These are phyloP conservation scores for Protea cynaroides DNA, from an alignment of 164 flowering plant genomes.

Conservation along the genomic window DNA sequence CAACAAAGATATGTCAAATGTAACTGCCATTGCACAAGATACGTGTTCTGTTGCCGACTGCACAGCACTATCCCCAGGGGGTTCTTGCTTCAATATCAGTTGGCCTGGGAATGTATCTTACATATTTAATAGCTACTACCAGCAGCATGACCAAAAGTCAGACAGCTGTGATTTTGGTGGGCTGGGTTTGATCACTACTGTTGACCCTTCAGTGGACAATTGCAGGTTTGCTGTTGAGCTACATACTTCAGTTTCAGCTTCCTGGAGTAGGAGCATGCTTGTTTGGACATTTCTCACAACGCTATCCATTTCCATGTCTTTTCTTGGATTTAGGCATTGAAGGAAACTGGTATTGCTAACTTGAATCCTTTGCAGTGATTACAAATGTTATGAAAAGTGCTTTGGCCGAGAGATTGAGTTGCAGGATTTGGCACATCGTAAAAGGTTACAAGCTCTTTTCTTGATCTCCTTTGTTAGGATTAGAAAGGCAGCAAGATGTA, in stretches of 20 bases:
- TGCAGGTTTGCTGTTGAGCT: slow-evolving; percentile 66
- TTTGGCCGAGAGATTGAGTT: too few species aligned
- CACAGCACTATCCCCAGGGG: slow-evolving; percentile 61
- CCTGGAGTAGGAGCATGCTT: slow-evolving; percentile 7
- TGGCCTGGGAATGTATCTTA: slow-evolving; percentile 88
- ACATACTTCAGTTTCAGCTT: slow-evolving; percentile 39
- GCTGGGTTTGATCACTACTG: slow-evolving; percentile 77
- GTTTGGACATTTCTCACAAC: slow-evolving; percentile 18
- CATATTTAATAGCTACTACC: slow-evolving; percentile 84
- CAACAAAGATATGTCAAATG: slow-evolving; percentile 59
- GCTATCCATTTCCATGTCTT: slow-evolving; percentile 8
- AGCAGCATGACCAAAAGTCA: slow-evolving; percentile 65
- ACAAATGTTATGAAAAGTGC: too few species aligned
- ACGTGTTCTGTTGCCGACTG: slow-evolving; percentile 76
- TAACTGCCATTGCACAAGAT: slow-evolving; percentile 37
- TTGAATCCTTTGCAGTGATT: too few species aligned
- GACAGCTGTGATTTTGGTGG: slow-evolving; percentile 85
- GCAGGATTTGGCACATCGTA: too few species aligned
- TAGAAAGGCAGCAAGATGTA: too few species aligned
- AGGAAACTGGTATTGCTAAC: neutral
- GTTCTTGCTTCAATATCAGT: slow-evolving; percentile 70
- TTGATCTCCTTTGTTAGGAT: too few species aligned
- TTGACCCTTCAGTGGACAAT: slow-evolving; percentile 66
- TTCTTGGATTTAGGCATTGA: slow-evolving; percentile 2
- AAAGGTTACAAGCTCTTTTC: too few species aligned